Percentiles rank a stretch among this genome's conserved stretches.
Conservation (phyloP, 805 yeast genomes). For the Wickerhamomyces sydowiorum region DNA sequence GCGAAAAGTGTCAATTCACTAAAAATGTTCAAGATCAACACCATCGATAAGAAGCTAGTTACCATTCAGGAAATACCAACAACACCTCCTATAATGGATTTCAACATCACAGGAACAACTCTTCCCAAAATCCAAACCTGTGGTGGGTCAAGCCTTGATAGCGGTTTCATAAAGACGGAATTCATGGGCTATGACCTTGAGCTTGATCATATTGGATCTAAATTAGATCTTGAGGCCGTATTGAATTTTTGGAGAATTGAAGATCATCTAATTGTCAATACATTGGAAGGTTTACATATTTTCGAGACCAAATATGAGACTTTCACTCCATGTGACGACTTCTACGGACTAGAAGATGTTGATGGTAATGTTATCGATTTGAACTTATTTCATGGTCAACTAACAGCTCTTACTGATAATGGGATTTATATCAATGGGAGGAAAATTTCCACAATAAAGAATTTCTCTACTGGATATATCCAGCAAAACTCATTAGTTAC, state of each 20-base stretch:
- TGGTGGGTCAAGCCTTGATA: constrained; percentile 15
- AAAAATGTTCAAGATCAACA: constrained; percentile 3
- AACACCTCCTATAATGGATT: constrained; percentile 17
- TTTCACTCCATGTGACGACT: constrained; percentile 2
- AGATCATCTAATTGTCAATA: constrained; percentile 5
- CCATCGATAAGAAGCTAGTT: background rate
- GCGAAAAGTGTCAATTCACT: constrained; percentile 7
- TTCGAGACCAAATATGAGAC: background rate
- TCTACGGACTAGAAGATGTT: constrained; percentile 4
- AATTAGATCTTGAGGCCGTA: background rate
- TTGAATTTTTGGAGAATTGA: constrained; percentile 12
- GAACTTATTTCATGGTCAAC: background rate
- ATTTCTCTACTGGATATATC: constrained; percentile 1
- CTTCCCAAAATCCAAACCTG: constrained; percentile 18
- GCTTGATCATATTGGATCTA: background rate
- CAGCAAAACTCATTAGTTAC: background rate
- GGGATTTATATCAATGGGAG: constrained; percentile 14
- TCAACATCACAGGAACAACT: constrained; percentile 14
- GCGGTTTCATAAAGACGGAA: constrained; percentile 18
- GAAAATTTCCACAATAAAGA: no score
- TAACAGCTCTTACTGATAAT: constrained; percentile 8
- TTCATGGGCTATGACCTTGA: constrained; percentile 12
- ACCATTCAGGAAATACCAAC: background rate
- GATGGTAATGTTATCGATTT: constrained; percentile 15
- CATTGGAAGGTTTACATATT: constrained; percentile 5